phyloP scores from a whole-genome alignment of 495 filamentous ascomycete genomes.

The Penicillium fimorum region DNA sequence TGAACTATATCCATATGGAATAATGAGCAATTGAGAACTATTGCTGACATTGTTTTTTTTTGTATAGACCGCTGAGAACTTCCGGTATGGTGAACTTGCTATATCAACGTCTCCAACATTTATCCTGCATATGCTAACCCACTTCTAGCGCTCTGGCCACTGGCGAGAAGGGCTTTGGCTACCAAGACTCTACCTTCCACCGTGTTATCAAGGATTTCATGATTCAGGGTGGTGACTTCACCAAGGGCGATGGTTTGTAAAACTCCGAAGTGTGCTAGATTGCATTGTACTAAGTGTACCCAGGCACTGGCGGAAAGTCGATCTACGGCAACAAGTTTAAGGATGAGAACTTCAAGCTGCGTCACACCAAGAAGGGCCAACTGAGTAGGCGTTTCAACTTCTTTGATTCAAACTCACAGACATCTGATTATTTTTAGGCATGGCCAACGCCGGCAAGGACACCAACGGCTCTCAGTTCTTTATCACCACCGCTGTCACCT shows the following conservation, averaged over 20 bases:
- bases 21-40: not conserved
- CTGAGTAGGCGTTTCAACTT: slow-evolving; percentile 47
- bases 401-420: slow-evolving; percentile 30
- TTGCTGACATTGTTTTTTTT: slow-evolving; percentile 2
- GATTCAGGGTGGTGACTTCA: slow-evolving; percentile 99
- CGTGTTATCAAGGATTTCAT: slow-evolving; percentile 98
- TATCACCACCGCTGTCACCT: slow-evolving; percentile 82
- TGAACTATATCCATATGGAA: not conserved
- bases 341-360: slow-evolving; percentile 99
- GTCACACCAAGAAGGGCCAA: slow-evolving; percentile 67
- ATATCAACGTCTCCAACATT: not conserved
- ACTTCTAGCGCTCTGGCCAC: slow-evolving; percentile 74
- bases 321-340: slow-evolving; percentile 94
- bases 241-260: slow-evolving; percentile 72
- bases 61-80: slow-evolving; percentile 86
- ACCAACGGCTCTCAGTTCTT: slow-evolving; percentile 99
- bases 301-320: slow-evolving; percentile 92
- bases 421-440: slow-evolving; percentile 54
- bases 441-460: slow-evolving; percentile 97
- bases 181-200: slow-evolving; percentile 94
- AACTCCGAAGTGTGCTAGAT: not conserved
- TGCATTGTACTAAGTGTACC: slow-evolving; percentile 15
- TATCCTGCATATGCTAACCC: slow-evolving; percentile 19
- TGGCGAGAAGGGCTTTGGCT: slow-evolving; percentile 95
- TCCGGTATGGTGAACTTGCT: slow-evolving; percentile 55